Evolutionary conservation across 352 stramenopile species (phyloP), one percentile per base, ranked within the genome.

Genomic region (Globisporangium nagaii): DNA sequence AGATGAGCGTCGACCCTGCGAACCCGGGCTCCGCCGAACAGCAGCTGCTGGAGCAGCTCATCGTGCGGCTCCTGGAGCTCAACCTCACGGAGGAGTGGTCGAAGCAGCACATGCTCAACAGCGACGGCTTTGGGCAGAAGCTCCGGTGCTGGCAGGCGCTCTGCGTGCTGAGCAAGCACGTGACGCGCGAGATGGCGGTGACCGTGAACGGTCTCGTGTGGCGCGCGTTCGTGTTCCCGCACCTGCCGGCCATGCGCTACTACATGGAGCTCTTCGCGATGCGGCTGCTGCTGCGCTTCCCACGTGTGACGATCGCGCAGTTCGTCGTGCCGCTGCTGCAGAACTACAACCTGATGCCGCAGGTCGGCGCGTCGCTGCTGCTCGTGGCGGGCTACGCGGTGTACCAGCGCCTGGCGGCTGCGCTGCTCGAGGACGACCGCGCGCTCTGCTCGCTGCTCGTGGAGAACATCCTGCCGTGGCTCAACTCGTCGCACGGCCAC

Each of bases 81-180:
- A 83, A 89, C 24, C 60, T 75, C 39, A 74, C 61, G 5, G 69
- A 73, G 3, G 84, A 91, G 20, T 83, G 68, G 68, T 59, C 75
- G n/a, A 88, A 83, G 66, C 80, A 86, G 53, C 79, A 91, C 53
- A 94, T 94, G 84, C 62, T 92, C 34, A 86, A 92, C 66, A 91
- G 79, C 49, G 77, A 91, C 39, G 78, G 74, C 17, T 94, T 92
- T 63, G 84, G 84, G 8, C 68, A 75, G 46, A 80, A 91, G 25
- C 42, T 94, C 24, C 79, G 84, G 19, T 83, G 75, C 28, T 92
- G 81, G 84, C 84, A 94, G 66, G 73, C 79, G 27, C 56, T 94
- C 13, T 91, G 79, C 31, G 72, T 94, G 24, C 60, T 94, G 15
- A 82, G 69, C 47, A 65, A 69, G 30, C 72, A 87, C 47, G 65